Evolutionary conservation across 352 stramenopile genomes (phyloP), one percentile per base, ranked within the genome.

Genomic region (Phytopythium oedochilum): DNA sequence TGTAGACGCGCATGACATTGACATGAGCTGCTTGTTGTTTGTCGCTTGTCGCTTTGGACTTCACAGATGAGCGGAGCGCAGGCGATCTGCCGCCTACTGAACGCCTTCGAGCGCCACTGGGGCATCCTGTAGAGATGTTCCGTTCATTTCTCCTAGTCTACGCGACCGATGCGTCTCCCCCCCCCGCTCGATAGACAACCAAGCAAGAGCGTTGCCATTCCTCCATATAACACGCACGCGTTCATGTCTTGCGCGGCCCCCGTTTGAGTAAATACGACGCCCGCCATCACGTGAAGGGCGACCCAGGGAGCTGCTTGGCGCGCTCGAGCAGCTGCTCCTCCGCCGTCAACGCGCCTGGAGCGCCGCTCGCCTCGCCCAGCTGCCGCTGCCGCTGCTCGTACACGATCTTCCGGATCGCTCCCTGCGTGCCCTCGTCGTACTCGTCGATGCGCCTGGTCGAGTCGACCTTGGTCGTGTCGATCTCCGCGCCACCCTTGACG

Each of bases 371-470:
- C 20, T 88, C 67, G 9, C 94, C 92, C 57, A 92, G 65, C 10
- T 96, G 92, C 64, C 98, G 96, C 69, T 99, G 96, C 38, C 89
- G 78, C 68, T 97, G 88, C 55, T 97, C 84, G 53, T 92, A 92
- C 52, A 99, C 98, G 80, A 98, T 98, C 65, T 99, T 99, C 64
- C 98, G 96, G 43, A 99, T 98, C 10, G 97, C 98, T 36, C 98
- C 91, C 63, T 98, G 81, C 9, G 96, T 99, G 45, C 96, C 94
- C 11, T 87, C 90, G 71, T 99, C 96, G 57, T 99, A 92, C 70
- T 99, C 97, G 31, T 78, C 71, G 49, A 99, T 98, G 22, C 78
- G 93, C 61, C 96, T 96, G 70, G 98, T 97, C 11, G 97, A 98
- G 59, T 99, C 92, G 26, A 99, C 95, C 68, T 98, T 89, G 26